These are phyloP conservation scores for Pelargonium citronellum DNA, from an alignment of 441 rosid genomes.

Conservation along the genomic window DNA sequence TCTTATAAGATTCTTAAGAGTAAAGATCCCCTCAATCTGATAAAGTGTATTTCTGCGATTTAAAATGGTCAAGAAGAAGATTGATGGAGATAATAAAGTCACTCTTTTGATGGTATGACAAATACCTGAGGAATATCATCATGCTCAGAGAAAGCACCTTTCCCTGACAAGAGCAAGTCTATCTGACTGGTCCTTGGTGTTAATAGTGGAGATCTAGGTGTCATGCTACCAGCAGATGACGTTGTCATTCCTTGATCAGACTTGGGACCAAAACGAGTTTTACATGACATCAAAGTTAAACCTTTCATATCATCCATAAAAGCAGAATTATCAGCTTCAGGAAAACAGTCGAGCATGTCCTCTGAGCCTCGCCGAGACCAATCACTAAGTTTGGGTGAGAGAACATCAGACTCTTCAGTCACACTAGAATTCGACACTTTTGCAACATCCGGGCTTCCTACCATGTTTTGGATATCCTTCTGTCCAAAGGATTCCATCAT, in stretches of 20 bases:
- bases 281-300: conserved; percentile 85
- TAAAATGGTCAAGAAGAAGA: not conserved
- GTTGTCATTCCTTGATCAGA: conserved; percentile 96
- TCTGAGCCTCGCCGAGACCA: conserved; percentile 94
- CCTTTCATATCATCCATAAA: conserved; percentile 88
- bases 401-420: conserved; percentile 78
- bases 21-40: not conserved
- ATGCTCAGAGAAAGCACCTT: conserved; percentile 68
- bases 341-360: conserved; percentile 95
- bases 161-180: conserved; percentile 79
- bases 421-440: conserved; percentile 84
- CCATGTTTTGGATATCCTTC: conserved; percentile 61
- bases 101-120: conserved; percentile 2
- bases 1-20: not conserved
- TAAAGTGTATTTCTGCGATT: not conserved
- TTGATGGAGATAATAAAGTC: not conserved
- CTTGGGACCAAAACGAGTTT: conserved; percentile 87
- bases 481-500: conserved; percentile 64
- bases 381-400: conserved; percentile 92
- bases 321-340: conserved; percentile 68
- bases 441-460: conserved; percentile 77
- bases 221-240: conserved; percentile 98
- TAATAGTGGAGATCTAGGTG: conserved; percentile 88
- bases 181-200: conserved; percentile 88
- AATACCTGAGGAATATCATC: conserved; percentile 84